phyloP scores from a whole-genome alignment of 306 rosid species.

The Cicer cuneatum region DNA sequence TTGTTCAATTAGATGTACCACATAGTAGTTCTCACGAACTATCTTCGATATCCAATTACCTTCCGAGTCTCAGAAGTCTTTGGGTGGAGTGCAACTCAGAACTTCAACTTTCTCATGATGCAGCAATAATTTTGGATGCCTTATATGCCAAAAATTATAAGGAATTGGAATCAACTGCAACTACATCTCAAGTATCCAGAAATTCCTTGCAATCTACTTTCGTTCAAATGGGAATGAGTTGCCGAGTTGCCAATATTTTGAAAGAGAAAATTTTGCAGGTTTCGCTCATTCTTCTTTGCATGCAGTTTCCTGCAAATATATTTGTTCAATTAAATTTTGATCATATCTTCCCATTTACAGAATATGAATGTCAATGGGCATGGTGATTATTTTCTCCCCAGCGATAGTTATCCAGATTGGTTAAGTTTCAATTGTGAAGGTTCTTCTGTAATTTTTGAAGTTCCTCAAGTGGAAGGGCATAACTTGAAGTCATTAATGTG shows the following conservation, averaged over 20 bases:
- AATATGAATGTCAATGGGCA: not conserved
- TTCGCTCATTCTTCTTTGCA: not conserved
- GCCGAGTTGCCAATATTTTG: not conserved
- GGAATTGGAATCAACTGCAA: not conserved
- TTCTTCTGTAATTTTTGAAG: slow-evolving; percentile 11
- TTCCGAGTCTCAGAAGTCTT: not conserved
- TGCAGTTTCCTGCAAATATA: not conserved
- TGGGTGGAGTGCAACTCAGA: slow-evolving; percentile 13
- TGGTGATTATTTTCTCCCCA: slow-evolving; percentile 1
- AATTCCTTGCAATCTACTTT: not conserved
- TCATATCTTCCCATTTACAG: slow-evolving; percentile 8
- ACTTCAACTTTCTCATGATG: slow-evolving; percentile 3
- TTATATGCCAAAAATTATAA: not conserved
- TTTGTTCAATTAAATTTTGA: too few species aligned
- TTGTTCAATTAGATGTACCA: not conserved
- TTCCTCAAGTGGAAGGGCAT: slow-evolving; percentile 2
- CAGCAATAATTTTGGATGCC: slow-evolving; percentile 1
- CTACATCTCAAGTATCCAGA: not conserved
- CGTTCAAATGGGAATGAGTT: slow-evolving; percentile 10
- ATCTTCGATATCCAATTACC: not conserved
- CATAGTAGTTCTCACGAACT: not conserved
- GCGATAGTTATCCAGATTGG: slow-evolving; percentile 42
- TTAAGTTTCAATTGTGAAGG: not conserved
- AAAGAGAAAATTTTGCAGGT: slow-evolving; percentile 31
- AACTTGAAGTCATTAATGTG: slow-evolving; percentile 6